Evolutionary conservation across 208 protist genomes (phyloP).

Genomic region (Angomonas deanei): DNA sequence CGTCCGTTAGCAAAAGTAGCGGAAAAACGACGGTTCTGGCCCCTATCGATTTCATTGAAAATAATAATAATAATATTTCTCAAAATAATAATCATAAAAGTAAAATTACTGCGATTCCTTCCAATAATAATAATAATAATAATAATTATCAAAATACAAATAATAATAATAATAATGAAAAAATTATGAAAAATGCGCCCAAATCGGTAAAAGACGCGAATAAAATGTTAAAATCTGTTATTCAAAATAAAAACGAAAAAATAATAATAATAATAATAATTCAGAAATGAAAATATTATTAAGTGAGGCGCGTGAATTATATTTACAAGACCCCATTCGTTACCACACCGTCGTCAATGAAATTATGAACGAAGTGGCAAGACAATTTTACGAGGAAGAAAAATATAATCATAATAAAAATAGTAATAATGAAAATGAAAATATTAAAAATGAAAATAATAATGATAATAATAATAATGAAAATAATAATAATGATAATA

Average conservation of each 20-base stretch:
- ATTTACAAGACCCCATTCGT: conserved; percentile 64
- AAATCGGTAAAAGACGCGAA: neutral
- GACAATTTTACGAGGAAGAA: neutral
- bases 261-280: conserved; percentile 1
- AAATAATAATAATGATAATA: conserved; percentile 12
- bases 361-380: neutral
- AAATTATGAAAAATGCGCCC: neutral
- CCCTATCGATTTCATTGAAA: neutral
- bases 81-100: no score
- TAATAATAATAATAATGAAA: neutral
- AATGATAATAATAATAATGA: neutral
- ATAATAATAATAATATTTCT: no score
- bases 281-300: conserved; percentile 57
- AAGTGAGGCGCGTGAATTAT: conserved; percentile 65
- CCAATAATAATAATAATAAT: no score
- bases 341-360: conserved; percentile 71
- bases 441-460: neutral
- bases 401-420: no score
- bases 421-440: neutral
- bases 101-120: no score
- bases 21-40: neutral
- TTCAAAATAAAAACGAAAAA: neutral
- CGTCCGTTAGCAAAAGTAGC: no score
- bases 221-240: neutral
- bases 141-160: no score